Evolutionary conservation across 441 rosid genomes (phyloP), one percentile per base, ranked within the genome.

Genomic region (Theobroma grandiflorum): DNA sequence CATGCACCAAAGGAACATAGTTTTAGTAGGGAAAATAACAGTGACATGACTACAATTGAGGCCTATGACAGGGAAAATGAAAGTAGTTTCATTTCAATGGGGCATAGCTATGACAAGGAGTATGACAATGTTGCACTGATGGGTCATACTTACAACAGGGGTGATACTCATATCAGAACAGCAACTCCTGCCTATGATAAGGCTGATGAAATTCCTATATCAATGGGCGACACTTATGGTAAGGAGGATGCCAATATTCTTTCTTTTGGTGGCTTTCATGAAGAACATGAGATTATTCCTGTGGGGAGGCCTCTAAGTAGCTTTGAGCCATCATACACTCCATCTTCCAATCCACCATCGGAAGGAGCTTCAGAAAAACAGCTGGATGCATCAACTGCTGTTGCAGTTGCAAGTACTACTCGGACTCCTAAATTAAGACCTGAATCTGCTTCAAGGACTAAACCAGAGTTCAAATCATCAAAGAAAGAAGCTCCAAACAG

Each of bases 401-500:
- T 50, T 42, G 75, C 71, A 58, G 84, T 81, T 79, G 79, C 82
- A 67, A 84, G 73, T 80, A 84, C 82, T 78, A 69, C 86, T 69
- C 86, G 59, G 64, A 80, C 78, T 57, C 84, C 75, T 38, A 92
- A 86, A 77, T 77, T 85, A 77, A 86, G 86, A 81, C 76, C 84
- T 78, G 95, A 88, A 64, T 61, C 89, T 70, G 65, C 81, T 72
- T 84, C 89, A 20, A 92, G 87, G 86, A 91, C 78, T 80, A 92
- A 90, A 78, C 61, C 78, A 76, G 92, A 87, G 61, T 78, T 82
- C 15, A 91, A 92, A 84, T 14, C 85, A n/a, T 84, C 87, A 52
- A 91, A 81, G 86, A 92, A 91, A 73, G 90, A 86, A 74, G 87
- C 92, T 59, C 89, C 91, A 50, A 92, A 90, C 53, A 89, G 91